Evolutionary conservation across 306 rosid genomes (phyloP).

Genomic region (Urtica urens): DNA sequence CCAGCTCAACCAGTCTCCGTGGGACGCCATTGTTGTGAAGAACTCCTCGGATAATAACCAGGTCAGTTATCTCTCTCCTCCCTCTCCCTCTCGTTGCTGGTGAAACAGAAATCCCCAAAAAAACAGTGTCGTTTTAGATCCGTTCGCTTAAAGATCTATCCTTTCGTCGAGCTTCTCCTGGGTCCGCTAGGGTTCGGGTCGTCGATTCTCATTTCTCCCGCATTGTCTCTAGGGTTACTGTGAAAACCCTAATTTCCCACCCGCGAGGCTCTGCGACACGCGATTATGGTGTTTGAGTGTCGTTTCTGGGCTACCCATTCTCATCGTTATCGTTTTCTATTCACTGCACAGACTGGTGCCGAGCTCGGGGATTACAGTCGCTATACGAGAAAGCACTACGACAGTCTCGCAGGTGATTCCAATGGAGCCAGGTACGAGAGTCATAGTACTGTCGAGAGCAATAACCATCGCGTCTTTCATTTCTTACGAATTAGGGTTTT

Average conservation of each 20-base stretch:
- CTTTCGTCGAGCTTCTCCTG: constrained; percentile 6
- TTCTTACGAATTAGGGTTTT: constrained; percentile 39
- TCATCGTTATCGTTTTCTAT: too few relatives aligned
- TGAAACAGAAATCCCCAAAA: constrained; percentile 34
- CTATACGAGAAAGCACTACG: constrained; percentile 30
- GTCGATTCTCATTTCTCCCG: not conserved
- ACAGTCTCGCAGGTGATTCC: constrained; percentile 37
- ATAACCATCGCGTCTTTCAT: not conserved
- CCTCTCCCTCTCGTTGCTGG: constrained; percentile 2
- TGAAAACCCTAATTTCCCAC: constrained; percentile 25
- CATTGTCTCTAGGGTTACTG: constrained; percentile 41
- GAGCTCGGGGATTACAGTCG: constrained; percentile 5
- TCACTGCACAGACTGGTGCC: constrained; percentile 36
- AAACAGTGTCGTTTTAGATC: not conserved
- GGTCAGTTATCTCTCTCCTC: constrained; percentile 27
- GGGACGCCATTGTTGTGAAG: constrained; percentile 60
- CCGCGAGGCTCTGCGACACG: too few relatives aligned
- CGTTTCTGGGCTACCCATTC: not conserved
- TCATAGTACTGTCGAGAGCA: too few relatives aligned
- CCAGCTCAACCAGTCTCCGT: constrained; percentile 73
- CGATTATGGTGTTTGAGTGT: too few relatives aligned
- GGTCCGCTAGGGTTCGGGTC: constrained; percentile 35
- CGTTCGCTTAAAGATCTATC: not conserved
- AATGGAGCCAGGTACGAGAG: too few relatives aligned
- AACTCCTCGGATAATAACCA: constrained; percentile 22